phyloP scores from a whole-genome alignment of 768 basidiomycete species.

The Pleurotus citrinopileatus region DNA sequence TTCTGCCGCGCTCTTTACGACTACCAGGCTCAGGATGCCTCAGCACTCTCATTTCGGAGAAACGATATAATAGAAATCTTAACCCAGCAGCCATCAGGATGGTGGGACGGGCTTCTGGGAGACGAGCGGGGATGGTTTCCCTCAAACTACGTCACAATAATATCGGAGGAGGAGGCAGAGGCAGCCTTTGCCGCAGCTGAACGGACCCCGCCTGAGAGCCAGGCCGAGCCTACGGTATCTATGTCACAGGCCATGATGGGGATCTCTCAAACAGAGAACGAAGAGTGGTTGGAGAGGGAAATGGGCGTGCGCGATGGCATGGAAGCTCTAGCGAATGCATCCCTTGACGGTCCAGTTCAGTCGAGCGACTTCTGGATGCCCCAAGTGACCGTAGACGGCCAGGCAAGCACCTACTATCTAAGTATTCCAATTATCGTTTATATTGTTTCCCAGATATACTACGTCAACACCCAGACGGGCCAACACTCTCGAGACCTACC shows the following conservation, averaged over 20 bases:
- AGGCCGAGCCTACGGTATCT: conserved; percentile 38
- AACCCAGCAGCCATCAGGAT: conserved; percentile 87
- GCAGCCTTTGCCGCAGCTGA: conserved; percentile 54
- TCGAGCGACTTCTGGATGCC: conserved; percentile 91
- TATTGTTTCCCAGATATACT: conserved; percentile 71
- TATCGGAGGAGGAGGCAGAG: conserved; percentile 82
- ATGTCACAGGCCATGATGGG: conserved; percentile 46
- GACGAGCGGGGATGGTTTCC: conserved; percentile 97
- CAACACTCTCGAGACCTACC: conserved; percentile 85
- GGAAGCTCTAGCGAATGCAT: conserved; percentile 25
- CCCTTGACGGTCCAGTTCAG: conserved; percentile 33
- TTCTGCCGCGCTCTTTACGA: conserved; percentile 93
- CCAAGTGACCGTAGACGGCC: conserved; percentile 75
- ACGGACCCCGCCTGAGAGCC: conserved; percentile 26
- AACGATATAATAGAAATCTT: conserved; percentile 94
- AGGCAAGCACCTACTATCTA: conserved; percentile 47
- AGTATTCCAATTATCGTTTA: conserved; percentile 1
- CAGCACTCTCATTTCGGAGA: conserved; percentile 82
- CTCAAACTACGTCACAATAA: conserved; percentile 84
- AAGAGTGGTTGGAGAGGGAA: conserved; percentile 60
- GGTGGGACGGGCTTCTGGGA: conserved; percentile 96
- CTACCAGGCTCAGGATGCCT: conserved; percentile 83
- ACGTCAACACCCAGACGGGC: conserved; percentile 87
- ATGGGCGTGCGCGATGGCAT: conserved; percentile 30
- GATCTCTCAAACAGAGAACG: conserved; percentile 38